Base-by-base conservation (phyloP, 345 rosid species). In the Fremontodendron californicum region DNA sequence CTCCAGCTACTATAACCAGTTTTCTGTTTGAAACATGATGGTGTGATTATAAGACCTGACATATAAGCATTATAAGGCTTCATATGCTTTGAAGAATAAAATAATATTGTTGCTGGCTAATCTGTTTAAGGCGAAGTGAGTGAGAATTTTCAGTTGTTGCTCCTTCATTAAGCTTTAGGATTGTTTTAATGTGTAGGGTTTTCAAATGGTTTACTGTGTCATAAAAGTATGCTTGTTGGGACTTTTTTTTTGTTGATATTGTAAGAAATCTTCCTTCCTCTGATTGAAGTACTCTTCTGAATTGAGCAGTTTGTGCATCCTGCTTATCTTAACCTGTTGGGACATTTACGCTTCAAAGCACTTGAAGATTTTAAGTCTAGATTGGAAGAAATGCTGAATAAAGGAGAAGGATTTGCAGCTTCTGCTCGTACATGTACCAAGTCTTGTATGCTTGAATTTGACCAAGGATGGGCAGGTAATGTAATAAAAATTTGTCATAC, bases 321-420 rank as follows among this genome's bases (percentile, higher is more conserved):
- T 79, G 78, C 90, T 70, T 92, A 85, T 81, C 48, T 76, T 76
- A 84, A 85, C 76, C 60, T 90, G 79, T 58, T 92, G 84, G 89
- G 87, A 71, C 93, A 90, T 88, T 77, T 92, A 66, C 87, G 87
- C 60, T 74, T 80, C 74, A 85, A 71, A 80, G 84, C 88, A 67
- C 83, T 87, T 62, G 92, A 87, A 75, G 78, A 83, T 27, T 89
- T 89, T 60, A 92, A 88, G 82, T 67, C 62, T 52, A 79, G 77
- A 48, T 74, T 92, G 75, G 93, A 92, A 70, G 81, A 87, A 39
- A 85, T 78, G 51, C 81, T 90, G 39, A 84, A 81, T 33, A 68
- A 75, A 78, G 92, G 95, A 55, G 84, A 89, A 79, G 89, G 90
- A 78, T 89, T 90, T 72, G 91, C 95, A 77, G 89, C 77, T 70